Percentiles rank a stretch among this genome's conserved stretches.
These are phyloP conservation scores for Rosellinia necatrix DNA, from an alignment of 2,329 filamentous ascomycete species.

Conservation along the genomic window DNA sequence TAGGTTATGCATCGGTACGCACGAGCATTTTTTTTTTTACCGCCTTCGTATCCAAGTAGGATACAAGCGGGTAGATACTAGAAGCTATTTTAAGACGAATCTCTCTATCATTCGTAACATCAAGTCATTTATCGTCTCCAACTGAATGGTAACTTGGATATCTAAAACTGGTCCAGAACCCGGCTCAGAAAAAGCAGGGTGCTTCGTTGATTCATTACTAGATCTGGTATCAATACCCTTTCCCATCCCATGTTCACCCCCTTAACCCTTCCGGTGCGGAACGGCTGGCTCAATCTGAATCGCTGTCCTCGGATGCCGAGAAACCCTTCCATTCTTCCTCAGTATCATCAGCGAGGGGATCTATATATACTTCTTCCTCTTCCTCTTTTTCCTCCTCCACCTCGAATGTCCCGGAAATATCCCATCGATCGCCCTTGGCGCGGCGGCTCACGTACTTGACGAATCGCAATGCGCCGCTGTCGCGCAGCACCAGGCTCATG, in stretches of 20 bases:
- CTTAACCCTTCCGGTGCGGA: too few species aligned
- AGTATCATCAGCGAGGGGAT: slow-evolving; percentile 47
- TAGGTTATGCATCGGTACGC: too few species aligned
- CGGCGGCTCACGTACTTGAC: slow-evolving; percentile 91
- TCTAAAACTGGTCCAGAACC: background rate
- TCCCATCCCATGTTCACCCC: background rate
- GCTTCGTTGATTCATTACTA: slow-evolving; percentile 3
- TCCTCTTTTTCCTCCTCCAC: slow-evolving; percentile 63
- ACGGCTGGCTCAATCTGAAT: slow-evolving; percentile 32
- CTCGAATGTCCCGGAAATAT: slow-evolving; percentile 79
- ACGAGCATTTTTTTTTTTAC: too few species aligned
- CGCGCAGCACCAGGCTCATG: slow-evolving; percentile 85
- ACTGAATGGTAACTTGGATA: background rate
- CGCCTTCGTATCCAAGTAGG: too few species aligned
- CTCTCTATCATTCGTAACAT: too few species aligned
- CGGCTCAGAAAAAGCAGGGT: background rate
- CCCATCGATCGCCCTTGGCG: slow-evolving; percentile 90
- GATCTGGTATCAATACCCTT: slow-evolving; percentile 4
- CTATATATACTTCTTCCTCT: slow-evolving; percentile 44
- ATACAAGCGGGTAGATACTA: background rate
- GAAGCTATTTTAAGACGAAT: background rate
- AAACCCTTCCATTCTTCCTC: slow-evolving; percentile 66
- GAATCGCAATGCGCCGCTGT: slow-evolving; percentile 85
- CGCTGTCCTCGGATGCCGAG: slow-evolving; percentile 43
- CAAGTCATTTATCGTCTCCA: background rate